A percentile compares a stretch with the other conserved stretches of the same genome.
These are phyloP conservation scores for Grigorovia transvaalensis DNA, from an alignment of 805 yeast genomes.

Conservation along the genomic window DNA sequence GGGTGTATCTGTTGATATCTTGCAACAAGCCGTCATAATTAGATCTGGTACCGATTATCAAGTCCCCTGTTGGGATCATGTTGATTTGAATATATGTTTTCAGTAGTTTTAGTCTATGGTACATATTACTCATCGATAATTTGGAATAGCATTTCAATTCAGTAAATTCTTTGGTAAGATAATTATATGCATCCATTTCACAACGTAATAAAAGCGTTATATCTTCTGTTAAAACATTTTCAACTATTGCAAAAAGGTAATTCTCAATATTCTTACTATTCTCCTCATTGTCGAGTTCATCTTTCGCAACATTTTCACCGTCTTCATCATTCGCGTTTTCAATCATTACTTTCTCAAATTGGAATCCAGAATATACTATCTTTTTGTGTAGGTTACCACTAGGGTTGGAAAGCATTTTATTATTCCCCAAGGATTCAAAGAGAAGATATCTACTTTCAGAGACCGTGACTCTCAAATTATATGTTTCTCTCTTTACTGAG, in stretches of 20 bases:
- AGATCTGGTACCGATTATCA: constrained; percentile 23
- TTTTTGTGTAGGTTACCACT: background rate
- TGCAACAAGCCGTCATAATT: constrained; percentile 16
- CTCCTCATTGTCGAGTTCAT: background rate
- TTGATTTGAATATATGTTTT: constrained; percentile 28
- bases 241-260: constrained; percentile 17
- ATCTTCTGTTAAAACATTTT: constrained; percentile 12
- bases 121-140: constrained; percentile 12
- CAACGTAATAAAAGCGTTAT: constrained; percentile 21
- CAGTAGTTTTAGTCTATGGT: constrained; percentile 23
- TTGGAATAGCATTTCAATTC: constrained; percentile 25
- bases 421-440: constrained; percentile 1
- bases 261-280: background rate
- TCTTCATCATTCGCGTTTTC: background rate
- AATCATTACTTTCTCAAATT: constrained; percentile 21
- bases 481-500: constrained; percentile 5
- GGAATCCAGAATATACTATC: constrained; percentile 21
- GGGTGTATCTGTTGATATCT: constrained; percentile 18
- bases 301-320: background rate
- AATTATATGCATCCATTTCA: constrained; percentile 26
- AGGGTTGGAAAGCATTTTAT: no score
- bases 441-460: constrained; percentile 12
- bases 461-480: constrained; percentile 8
- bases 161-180: constrained; percentile 12
- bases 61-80: constrained; percentile 19